Evolutionary conservation across 2,329 filamentous ascomycete species (phyloP).

Genomic region (Mycosphaerelloides madeirae): DNA sequence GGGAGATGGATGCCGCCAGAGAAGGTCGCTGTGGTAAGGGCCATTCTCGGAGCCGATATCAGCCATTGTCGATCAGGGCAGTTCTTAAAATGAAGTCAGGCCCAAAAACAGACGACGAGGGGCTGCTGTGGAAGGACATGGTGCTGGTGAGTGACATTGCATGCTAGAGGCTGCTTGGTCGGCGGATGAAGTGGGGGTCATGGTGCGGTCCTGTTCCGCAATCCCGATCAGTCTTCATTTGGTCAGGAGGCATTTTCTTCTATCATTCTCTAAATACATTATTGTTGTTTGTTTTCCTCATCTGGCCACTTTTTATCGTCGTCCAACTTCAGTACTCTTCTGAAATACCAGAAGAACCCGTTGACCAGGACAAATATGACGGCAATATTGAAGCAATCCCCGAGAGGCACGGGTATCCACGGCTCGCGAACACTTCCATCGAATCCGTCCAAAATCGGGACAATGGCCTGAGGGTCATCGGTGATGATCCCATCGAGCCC

Average conservation of each 20-base stretch:
- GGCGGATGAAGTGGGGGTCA: no score
- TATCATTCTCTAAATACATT: no score
- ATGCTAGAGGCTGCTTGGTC: no score
- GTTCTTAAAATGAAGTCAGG: neutral
- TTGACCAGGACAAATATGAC: no score
- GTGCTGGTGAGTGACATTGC: neutral
- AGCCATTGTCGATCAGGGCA: slow-evolving; percentile 4
- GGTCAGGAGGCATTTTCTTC: no score
- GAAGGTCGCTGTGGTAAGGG: slow-evolving; percentile 14
- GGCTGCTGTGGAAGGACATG: neutral
- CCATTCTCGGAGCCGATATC: slow-evolving; percentile 1
- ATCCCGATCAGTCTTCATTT: no score
- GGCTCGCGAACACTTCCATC: neutral
- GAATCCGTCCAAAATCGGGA: slow-evolving; percentile 51
- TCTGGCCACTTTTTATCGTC: no score
- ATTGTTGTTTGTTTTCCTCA: no score
- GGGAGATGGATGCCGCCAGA: slow-evolving; percentile 39
- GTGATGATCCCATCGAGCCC: slow-evolving; percentile 75
- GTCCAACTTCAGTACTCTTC: no score
- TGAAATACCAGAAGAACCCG: no score
- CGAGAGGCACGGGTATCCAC: neutral
- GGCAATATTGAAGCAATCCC: no score
- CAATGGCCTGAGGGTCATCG: slow-evolving; percentile 67
- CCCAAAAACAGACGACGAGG: neutral
- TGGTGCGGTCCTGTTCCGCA: no score